phyloP scores from a whole-genome alignment of 202 grass and related monocot species.

The Schoenoplectus tabernaemontani region DNA sequence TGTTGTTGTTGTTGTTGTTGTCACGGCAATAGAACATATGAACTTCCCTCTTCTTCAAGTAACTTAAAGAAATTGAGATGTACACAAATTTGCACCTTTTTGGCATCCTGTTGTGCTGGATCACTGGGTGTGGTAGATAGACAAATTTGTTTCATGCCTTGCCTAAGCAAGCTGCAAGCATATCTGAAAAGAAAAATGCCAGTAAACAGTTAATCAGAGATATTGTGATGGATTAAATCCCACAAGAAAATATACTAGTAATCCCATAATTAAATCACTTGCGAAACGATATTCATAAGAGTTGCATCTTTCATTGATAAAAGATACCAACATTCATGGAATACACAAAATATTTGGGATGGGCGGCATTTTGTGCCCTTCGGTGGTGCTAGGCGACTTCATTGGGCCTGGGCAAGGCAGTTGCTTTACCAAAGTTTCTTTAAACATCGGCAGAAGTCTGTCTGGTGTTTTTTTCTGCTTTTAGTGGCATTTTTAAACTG shows the following conservation, averaged over 20 bases:
- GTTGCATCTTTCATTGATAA: neutral
- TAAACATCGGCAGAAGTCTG: no score
- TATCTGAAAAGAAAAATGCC: slow-evolving; percentile 52
- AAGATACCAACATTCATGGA: neutral
- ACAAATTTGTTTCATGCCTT: slow-evolving; percentile 86
- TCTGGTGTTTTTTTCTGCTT: no score
- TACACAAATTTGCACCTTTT: slow-evolving; percentile 47
- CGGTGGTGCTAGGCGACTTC: no score
- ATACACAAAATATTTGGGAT: no score
- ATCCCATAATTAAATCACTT: neutral
- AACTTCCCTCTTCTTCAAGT: neutral
- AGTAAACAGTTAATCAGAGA: neutral
- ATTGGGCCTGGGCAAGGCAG: no score
- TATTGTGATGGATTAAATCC: neutral
- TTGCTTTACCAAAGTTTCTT: no score
- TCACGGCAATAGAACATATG: neutral
- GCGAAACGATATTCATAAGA: neutral
- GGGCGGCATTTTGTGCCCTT: no score
- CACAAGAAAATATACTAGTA: neutral
- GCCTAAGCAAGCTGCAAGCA: slow-evolving; percentile 95
- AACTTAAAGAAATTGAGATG: slow-evolving; percentile 10
- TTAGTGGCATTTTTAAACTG: no score
- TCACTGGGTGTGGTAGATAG: slow-evolving; percentile 56
- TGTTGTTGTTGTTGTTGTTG: no score
- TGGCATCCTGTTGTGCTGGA: slow-evolving; percentile 65